Percentiles rank a stretch among this genome's conserved stretches.
Conservation (phyloP, 2,329 filamentous ascomycete genomes). For the Grosmannia serpens region DNA sequence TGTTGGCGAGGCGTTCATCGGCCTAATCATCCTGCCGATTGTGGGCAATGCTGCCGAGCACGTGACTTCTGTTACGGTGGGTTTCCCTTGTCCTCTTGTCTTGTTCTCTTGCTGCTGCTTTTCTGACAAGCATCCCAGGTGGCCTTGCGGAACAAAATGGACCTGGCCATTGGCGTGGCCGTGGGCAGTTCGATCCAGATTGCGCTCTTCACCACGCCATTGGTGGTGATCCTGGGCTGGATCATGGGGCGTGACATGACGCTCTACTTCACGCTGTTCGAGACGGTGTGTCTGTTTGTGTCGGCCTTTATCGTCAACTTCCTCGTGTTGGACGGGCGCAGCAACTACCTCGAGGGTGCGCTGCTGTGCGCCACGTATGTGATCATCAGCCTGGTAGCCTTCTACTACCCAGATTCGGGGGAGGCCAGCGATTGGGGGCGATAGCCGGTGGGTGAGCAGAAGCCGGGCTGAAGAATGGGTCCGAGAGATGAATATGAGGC, state of each 20-base stretch:
- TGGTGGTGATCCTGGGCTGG: constrained; percentile 64
- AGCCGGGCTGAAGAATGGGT: neutral
- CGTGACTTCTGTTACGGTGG: constrained; percentile 59
- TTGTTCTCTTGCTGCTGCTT: too few species aligned
- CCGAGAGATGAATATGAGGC: neutral
- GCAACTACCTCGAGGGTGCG: constrained; percentile 76
- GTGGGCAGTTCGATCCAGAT: constrained; percentile 64
- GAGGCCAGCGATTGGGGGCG: constrained; percentile 27
- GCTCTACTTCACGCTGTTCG: constrained; percentile 78
- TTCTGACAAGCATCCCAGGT: too few species aligned
- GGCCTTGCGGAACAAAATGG: constrained; percentile 77
- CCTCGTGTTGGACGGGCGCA: constrained; percentile 71
- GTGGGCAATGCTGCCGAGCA: constrained; percentile 66
- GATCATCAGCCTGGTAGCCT: constrained; percentile 55
- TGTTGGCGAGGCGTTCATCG: constrained; percentile 56
- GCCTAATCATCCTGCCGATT: constrained; percentile 60
- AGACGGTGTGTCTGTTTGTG: constrained; percentile 78
- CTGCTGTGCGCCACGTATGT: constrained; percentile 55
- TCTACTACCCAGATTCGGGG: constrained; percentile 47
- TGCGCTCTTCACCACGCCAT: constrained; percentile 57
- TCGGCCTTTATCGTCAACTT: constrained; percentile 82
- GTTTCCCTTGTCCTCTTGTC: too few species aligned
- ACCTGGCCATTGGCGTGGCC: constrained; percentile 60
- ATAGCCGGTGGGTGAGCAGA: neutral
- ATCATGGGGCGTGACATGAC: constrained; percentile 57